Percentiles rank a stretch among this genome's conserved stretches.
These are phyloP conservation scores for Ophiobolus disseminans DNA, from an alignment of 2,329 filamentous ascomycete genomes.

Conservation along the genomic window DNA sequence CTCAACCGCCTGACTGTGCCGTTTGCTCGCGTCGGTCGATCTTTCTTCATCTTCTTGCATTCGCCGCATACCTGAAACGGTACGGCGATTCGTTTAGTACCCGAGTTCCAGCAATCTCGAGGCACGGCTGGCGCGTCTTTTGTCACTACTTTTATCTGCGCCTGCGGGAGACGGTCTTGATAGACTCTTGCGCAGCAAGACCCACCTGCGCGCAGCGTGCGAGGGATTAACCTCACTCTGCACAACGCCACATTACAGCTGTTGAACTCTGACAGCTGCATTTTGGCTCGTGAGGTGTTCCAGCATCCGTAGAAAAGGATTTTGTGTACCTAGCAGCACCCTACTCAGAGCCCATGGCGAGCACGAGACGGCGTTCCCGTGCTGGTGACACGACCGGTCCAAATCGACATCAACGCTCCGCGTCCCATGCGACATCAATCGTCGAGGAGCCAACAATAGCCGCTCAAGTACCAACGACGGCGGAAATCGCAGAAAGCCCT, in stretches of 20 bases:
- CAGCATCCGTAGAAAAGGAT: background rate
- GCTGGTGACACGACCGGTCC: constrained; percentile 22
- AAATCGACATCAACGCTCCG: constrained; percentile 17
- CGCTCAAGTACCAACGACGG: constrained; percentile 2
- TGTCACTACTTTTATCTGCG: constrained; percentile 1
- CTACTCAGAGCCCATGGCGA: constrained; percentile 25
- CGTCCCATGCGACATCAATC: constrained; percentile 12
- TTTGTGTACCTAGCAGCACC: constrained; percentile 1
- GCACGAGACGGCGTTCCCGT: constrained; percentile 30
- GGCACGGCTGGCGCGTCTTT: background rate
- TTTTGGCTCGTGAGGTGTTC: background rate
- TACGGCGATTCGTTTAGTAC: background rate
- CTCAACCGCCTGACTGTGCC: background rate
- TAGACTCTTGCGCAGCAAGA: background rate
- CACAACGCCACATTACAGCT: background rate
- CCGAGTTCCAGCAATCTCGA: constrained; percentile 2
- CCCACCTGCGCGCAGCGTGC: background rate
- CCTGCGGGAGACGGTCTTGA: background rate
- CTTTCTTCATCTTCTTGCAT: constrained; percentile 16
- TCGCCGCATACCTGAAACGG: constrained; percentile 15
- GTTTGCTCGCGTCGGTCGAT: background rate
- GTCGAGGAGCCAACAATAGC: constrained; percentile 9
- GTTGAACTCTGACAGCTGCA: background rate
- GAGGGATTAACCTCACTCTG: background rate
- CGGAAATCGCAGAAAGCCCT: constrained; percentile 16